These are phyloP conservation scores for Mucor circinelloides DNA, from an alignment of 371 early-diverging fungal genomes.

Conservation along the genomic window DNA sequence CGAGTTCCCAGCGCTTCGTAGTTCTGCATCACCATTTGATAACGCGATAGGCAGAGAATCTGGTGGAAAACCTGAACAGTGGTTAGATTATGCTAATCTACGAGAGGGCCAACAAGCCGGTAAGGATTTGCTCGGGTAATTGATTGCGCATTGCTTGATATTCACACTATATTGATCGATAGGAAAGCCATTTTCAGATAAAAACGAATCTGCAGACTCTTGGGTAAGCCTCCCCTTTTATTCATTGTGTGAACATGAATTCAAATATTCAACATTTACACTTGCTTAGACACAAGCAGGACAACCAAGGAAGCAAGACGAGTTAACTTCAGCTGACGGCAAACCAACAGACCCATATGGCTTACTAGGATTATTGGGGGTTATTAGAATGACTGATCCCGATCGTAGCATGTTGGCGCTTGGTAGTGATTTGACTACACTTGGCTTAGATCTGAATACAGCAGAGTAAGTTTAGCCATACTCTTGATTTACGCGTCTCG, in stretches of 20 bases:
- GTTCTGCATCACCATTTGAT: conserved; percentile 38
- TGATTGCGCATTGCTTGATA: background rate
- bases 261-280: background rate
- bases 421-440: conserved; percentile 76
- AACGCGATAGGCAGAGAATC: conserved; percentile 33
- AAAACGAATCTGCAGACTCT: conserved; percentile 23
- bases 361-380: conserved; percentile 72
- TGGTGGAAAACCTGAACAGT: conserved; percentile 37
- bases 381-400: conserved; percentile 75
- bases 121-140: background rate
- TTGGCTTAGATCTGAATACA: conserved; percentile 79
- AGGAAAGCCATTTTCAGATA: conserved; percentile 27
- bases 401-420: conserved; percentile 72
- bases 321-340: conserved; percentile 16
- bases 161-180: background rate
- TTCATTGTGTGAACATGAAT: background rate
- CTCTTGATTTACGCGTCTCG: background rate
- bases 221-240: conserved; percentile 18
- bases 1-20: conserved; percentile 52
- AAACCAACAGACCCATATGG: conserved; percentile 57
- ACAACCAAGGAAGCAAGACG: conserved; percentile 25
- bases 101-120: conserved; percentile 27
- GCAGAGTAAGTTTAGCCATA: conserved; percentile 54
- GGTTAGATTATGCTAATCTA: conserved; percentile 40
- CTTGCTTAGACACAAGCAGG: conserved; percentile 6